These are phyloP conservation scores for Alternaria alternata DNA, from an alignment of 2,329 filamentous ascomycete genomes.

Conservation along the genomic window DNA sequence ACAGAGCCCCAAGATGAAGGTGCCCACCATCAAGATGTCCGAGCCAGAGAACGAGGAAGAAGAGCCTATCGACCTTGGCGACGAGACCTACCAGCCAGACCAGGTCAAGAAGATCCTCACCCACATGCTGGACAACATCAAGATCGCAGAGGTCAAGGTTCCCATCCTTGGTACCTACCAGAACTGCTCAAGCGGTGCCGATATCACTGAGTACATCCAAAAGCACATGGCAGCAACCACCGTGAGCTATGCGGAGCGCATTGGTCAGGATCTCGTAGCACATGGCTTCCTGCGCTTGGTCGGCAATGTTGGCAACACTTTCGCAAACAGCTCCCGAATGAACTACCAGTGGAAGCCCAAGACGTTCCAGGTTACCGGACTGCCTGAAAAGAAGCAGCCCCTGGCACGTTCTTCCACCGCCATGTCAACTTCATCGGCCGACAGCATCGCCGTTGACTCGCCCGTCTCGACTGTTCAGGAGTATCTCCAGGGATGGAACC, in stretches of 20 bases:
- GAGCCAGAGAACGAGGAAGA: slow-evolving; percentile 72
- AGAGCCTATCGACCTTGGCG: slow-evolving; percentile 89
- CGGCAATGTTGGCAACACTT: slow-evolving; percentile 92
- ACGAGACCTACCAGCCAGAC: slow-evolving; percentile 83
- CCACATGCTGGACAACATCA: slow-evolving; percentile 87
- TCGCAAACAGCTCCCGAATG: slow-evolving; percentile 97
- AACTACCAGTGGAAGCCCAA: slow-evolving; percentile 97
- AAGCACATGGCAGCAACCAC: slow-evolving; percentile 83
- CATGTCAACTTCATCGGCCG: slow-evolving; percentile 54
- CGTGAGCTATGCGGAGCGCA: slow-evolving; percentile 89
- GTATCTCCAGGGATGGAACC: slow-evolving; percentile 91
- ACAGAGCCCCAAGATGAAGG: slow-evolving; percentile 64
- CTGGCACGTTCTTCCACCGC: slow-evolving; percentile 78
- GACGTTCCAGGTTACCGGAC: slow-evolving; percentile 84
- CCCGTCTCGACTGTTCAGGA: slow-evolving; percentile 87
- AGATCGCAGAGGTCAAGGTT: slow-evolving; percentile 90
- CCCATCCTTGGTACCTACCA: slow-evolving; percentile 93
- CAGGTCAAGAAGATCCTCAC: slow-evolving; percentile 89
- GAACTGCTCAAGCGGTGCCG: slow-evolving; percentile 88
- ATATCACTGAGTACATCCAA: slow-evolving; percentile 96
- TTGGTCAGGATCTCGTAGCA: slow-evolving; percentile 89
- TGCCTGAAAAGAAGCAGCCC: slow-evolving; percentile 84
- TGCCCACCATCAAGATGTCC: slow-evolving; percentile 89
- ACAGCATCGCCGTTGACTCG: slow-evolving; percentile 71
- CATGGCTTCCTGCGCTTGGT: slow-evolving; percentile 89